Base-by-base conservation (phyloP, 306 rosid species). In the Begonia fuchsioides region DNA sequence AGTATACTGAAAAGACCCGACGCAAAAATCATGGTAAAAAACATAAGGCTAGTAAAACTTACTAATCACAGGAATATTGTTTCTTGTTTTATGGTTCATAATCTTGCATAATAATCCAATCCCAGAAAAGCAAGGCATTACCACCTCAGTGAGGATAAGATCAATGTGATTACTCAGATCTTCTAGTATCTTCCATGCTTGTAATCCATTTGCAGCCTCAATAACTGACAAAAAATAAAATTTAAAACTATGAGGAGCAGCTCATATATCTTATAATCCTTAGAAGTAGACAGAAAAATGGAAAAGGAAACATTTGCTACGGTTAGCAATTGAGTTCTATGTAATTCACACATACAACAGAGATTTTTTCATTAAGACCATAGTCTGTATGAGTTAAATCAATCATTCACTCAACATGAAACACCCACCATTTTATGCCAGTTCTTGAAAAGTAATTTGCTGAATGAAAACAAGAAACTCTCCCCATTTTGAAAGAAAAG, bases 181-280 rank as follows among this genome's bases (percentile, higher is more conserved):
- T 59, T 74, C 87, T 68, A 88, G 76, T 43, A 88, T 54, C 74
- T 81, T 88, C 96, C 96, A 88, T 46, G 96, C 96, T 54, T 79
- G 94, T 63, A 82, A 53, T 62, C 84, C 96, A 17, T 82, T 80
- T 58, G 84, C 87, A 38, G 80, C 87, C 55, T 72, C 87, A 46
- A 71, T 80, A 58, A 87, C 96, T 87, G 79, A 49, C 43, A 66
- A 26, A 9, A 14, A 52, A 26, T 26, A 5, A 26, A 19, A 3
- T 4, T 26, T 26, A 26, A 6, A 26, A 26, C 35, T 26, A 26
- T 26, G 35, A 26, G 8, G 7, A 26, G 35, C 35, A 26, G 8
- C 35, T 26, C 35, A 26, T 26, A 26, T 26, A 5, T 26, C 35
- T 26, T 6, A 26, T 26, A 26, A 26, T 26, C 35, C 35, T 3